A percentile compares a stretch with the other conserved stretches of the same genome.
Conservation (phyloP, 306 rosid species). For the Argentina anserina region DNA sequence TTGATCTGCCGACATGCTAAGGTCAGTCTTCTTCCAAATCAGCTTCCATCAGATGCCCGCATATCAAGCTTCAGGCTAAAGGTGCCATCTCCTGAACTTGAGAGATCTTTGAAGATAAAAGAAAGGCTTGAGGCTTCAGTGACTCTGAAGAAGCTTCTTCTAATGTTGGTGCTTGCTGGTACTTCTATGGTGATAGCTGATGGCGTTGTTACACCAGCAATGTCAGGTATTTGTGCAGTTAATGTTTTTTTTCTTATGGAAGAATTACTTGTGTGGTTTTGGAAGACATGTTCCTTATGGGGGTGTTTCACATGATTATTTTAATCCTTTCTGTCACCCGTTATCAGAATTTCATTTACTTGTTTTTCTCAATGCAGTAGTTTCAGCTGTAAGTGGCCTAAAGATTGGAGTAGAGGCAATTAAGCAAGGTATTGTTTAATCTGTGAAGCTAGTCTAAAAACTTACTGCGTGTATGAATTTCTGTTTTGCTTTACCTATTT, state of each 20-base stretch:
- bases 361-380: constrained; percentile 47
- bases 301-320: neutral
- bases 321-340: neutral
- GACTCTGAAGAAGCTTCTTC: constrained; percentile 78
- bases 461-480: neutral
- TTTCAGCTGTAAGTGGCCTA: constrained; percentile 90
- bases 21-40: constrained; percentile 98
- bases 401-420: constrained; percentile 73
- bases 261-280: neutral
- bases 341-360: constrained; percentile 5
- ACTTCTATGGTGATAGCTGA: constrained; percentile 98
- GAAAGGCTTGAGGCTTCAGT: constrained; percentile 83
- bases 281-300: neutral
- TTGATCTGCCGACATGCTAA: constrained; percentile 99
- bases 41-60: constrained; percentile 88
- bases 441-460: constrained; percentile 12
- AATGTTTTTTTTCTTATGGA: no score
- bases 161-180: constrained; percentile 90
- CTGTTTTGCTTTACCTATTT: constrained; percentile 12
- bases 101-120: constrained; percentile 91
- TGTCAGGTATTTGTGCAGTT: constrained; percentile 84
- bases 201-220: constrained; percentile 93
- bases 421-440: constrained; percentile 54
- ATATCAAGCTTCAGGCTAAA: constrained; percentile 95
- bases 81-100: constrained; percentile 96